Percentiles rank a stretch among this genome's conserved stretches.
Conservation (phyloP, 2,329 filamentous ascomycete genomes). For the Talaromyces rugulosus region DNA sequence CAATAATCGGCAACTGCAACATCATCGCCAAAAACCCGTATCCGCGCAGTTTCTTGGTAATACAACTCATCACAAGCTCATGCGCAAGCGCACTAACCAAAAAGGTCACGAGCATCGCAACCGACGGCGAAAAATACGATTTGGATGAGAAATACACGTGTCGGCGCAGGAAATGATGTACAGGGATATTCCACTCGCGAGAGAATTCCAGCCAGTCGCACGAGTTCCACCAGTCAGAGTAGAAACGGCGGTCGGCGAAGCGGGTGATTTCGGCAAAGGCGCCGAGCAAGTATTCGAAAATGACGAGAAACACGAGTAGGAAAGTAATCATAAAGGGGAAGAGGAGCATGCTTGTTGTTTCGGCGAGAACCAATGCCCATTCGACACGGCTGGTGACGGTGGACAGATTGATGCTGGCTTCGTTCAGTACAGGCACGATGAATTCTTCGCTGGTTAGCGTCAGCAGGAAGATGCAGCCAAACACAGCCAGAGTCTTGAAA, state of each 20-base stretch:
- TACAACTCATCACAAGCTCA: conserved; percentile 95
- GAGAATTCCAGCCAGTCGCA: conserved; percentile 79
- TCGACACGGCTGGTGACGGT: conserved; percentile 54
- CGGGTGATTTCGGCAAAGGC: conserved; percentile 91
- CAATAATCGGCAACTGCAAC: conserved; percentile 93
- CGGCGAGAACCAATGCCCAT: conserved; percentile 72
- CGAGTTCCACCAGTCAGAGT: conserved; percentile 68
- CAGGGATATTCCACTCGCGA: conserved; percentile 95
- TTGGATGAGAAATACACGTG: conserved; percentile 88
- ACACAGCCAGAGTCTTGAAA: conserved; percentile 82
- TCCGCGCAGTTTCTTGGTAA: conserved; percentile 91
- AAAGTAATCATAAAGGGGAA: conserved; percentile 98
- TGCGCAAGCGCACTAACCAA: conserved; percentile 84
- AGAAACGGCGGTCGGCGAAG: conserved; percentile 93
- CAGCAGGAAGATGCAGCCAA: conserved; percentile 93
- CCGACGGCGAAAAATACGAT: conserved; percentile 67
- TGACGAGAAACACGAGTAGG: conserved; percentile 91
- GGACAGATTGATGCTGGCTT: conserved; percentile 59
- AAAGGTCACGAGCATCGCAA: conserved; percentile 87
- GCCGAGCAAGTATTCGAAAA: conserved; percentile 94
- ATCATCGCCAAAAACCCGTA: conserved; percentile 96
- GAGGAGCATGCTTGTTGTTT: conserved; percentile 84
- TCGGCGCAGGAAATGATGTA: conserved; percentile 89
- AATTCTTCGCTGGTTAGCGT: conserved; percentile 91
- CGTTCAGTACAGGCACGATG: conserved; percentile 81